phyloP scores from a whole-genome alignment of 2,329 filamentous ascomycete genomes.

The Alternaria sp. region DNA sequence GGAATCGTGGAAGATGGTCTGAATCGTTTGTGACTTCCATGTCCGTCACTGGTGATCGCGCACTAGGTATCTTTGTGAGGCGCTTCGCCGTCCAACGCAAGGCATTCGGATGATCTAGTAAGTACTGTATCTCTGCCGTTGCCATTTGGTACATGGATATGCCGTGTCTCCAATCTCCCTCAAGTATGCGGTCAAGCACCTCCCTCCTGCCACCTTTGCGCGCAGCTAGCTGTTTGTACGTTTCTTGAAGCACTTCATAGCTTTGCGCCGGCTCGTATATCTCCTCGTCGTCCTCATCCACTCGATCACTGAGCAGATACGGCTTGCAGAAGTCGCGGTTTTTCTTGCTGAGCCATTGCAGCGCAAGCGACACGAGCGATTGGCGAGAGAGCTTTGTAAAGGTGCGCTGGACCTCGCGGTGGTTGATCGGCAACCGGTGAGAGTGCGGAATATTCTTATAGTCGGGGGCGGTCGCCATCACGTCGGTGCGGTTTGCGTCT shows the following conservation, averaged over 20 bases:
- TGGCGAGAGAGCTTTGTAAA: slow-evolving; percentile 76
- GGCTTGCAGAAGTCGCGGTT: slow-evolving; percentile 69
- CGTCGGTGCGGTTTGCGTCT: slow-evolving; percentile 38
- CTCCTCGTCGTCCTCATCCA: slow-evolving; percentile 64
- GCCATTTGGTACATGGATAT: slow-evolving; percentile 65
- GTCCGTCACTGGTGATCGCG: slow-evolving; percentile 34
- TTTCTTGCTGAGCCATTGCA: slow-evolving; percentile 78
- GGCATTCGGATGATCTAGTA: slow-evolving; percentile 62
- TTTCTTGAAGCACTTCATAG: slow-evolving; percentile 70
- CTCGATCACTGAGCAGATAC: slow-evolving; percentile 57
- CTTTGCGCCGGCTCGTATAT: slow-evolving; percentile 74
- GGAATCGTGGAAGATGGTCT: slow-evolving; percentile 71
- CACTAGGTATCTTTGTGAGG: slow-evolving; percentile 49
- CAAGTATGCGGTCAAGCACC: slow-evolving; percentile 64
- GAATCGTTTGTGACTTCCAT: slow-evolving; percentile 53
- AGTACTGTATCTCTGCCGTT: slow-evolving; percentile 63
- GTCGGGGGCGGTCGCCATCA: slow-evolving; percentile 71
- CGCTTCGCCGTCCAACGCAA: slow-evolving; percentile 64
- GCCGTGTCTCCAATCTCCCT: slow-evolving; percentile 66
- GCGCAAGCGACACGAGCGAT: slow-evolving; percentile 74
- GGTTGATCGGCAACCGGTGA: slow-evolving; percentile 72
- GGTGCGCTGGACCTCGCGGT: slow-evolving; percentile 70
- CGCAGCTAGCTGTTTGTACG: slow-evolving; percentile 49
- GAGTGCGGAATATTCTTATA: slow-evolving; percentile 75
- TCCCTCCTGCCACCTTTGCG: slow-evolving; percentile 63